These are phyloP conservation scores for Penicillium dipodomyicola DNA, from an alignment of 495 filamentous ascomycete species.

Conservation along the genomic window DNA sequence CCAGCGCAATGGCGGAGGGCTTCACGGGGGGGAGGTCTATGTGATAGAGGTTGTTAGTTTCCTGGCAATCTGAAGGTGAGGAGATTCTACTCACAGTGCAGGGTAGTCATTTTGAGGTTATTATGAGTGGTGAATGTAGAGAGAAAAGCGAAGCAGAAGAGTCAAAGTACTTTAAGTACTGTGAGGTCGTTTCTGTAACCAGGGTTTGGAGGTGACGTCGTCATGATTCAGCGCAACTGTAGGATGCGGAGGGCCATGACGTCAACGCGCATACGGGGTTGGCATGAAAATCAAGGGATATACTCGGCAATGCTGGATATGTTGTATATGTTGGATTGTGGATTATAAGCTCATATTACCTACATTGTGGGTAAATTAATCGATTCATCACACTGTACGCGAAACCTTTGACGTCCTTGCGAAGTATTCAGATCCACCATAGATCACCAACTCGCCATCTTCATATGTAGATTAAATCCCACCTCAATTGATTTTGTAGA, in stretches of 20 bases:
- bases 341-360: neutral
- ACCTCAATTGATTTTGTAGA: neutral
- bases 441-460: neutral
- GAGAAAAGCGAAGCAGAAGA: neutral
- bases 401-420: neutral
- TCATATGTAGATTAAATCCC: neutral
- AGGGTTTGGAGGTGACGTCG: constrained; percentile 37
- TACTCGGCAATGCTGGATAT: neutral
- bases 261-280: constrained; percentile 16
- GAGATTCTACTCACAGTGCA: constrained; percentile 55
- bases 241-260: constrained; percentile 25
- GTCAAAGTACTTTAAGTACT: neutral
- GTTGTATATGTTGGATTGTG: no score
- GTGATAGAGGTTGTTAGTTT: constrained; percentile 4
- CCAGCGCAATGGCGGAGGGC: constrained; percentile 94
- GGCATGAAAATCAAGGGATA: neutral
- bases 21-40: constrained; percentile 92
- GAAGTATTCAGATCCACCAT: neutral
- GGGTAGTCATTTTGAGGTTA: constrained; percentile 54
- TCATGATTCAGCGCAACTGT: constrained; percentile 37
- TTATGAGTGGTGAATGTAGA: constrained; percentile 3
- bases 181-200: constrained; percentile 18
- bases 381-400: neutral
- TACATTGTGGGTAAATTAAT: neutral
- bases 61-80: neutral